Evolutionary conservation across 2,329 filamentous ascomycete species (phyloP).

Genomic region (Colletotrichum sp.): DNA sequence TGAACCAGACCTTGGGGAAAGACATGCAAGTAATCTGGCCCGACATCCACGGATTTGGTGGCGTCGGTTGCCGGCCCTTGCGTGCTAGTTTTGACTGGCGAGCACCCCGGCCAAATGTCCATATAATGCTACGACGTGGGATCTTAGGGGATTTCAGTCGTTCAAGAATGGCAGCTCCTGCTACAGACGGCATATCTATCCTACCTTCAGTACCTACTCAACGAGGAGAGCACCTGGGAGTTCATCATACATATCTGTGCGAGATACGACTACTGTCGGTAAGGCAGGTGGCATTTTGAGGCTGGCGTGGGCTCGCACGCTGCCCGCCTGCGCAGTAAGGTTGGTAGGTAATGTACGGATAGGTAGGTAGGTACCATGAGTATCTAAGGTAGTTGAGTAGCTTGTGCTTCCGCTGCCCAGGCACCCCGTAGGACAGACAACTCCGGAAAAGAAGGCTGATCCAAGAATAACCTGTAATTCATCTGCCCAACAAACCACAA

Average conservation of each 20-base stretch:
- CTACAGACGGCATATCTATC: not conserved
- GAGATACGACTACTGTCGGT: not conserved
- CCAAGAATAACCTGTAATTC: not conserved
- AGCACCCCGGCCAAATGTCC: not conserved
- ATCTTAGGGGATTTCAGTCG: not conserved
- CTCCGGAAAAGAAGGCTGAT: not conserved
- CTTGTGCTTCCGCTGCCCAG: not conserved
- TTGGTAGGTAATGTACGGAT: not conserved
- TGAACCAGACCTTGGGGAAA: slow-evolving; percentile 1
- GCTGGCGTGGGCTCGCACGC: no score
- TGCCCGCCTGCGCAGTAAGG: no score
- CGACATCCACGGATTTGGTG: not conserved
- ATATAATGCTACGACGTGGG: not conserved
- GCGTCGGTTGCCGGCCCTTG: not conserved
- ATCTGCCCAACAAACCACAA: not conserved
- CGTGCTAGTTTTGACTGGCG: not conserved
- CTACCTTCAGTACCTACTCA: not conserved
- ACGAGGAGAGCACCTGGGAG: not conserved
- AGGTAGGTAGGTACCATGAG: not conserved
- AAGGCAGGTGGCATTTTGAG: no score
- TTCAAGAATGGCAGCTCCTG: not conserved
- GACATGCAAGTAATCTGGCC: not conserved
- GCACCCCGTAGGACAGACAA: not conserved
- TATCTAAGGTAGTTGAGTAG: not conserved
- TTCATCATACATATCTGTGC: not conserved